Conservation (phyloP, 768 basidiomycete genomes). For the Vararia minispora region DNA sequence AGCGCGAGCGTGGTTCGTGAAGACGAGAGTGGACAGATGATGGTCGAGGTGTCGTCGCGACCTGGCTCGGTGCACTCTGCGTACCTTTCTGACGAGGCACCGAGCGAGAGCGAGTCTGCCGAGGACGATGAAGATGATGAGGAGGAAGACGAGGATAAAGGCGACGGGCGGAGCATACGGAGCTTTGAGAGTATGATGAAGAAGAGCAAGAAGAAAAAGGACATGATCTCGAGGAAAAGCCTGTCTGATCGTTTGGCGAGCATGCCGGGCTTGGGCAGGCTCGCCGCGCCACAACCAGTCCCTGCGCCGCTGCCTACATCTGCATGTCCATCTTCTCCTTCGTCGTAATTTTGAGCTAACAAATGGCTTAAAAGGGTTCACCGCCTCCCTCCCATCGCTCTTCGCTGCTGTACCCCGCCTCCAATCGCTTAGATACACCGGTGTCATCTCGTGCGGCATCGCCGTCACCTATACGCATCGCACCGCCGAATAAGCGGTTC, state of each 20-base stretch:
- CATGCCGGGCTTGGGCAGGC: conserved; percentile 47
- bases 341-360: too few species aligned
- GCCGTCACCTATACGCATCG: conserved; percentile 31
- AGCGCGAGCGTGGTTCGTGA: conserved; percentile 14
- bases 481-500: conserved; percentile 61
- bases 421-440: conserved; percentile 27
- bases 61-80: conserved; percentile 36
- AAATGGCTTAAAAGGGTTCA: conserved; percentile 17
- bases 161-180: conserved; percentile 51
- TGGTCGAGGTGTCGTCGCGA: conserved; percentile 43
- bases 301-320: conserved; percentile 1
- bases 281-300: conserved; percentile 18
- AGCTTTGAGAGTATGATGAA: conserved; percentile 85
- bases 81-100: conserved; percentile 20
- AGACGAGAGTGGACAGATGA: conserved; percentile 39
- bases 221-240: conserved; percentile 42
- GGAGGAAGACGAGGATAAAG: conserved; percentile 28
- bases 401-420: conserved; percentile 24
- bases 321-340: too few species aligned
- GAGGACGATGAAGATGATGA: conserved; percentile 25
- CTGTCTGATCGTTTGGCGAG: conserved; percentile 75
- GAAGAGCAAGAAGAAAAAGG: conserved; percentile 16
- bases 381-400: conserved; percentile 29
- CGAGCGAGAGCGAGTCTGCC: conserved; percentile 21
- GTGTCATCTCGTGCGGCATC: conserved; percentile 28